Evolutionary conservation across 306 rosid species (phyloP).

Genomic region (Quillaja saponaria): DNA sequence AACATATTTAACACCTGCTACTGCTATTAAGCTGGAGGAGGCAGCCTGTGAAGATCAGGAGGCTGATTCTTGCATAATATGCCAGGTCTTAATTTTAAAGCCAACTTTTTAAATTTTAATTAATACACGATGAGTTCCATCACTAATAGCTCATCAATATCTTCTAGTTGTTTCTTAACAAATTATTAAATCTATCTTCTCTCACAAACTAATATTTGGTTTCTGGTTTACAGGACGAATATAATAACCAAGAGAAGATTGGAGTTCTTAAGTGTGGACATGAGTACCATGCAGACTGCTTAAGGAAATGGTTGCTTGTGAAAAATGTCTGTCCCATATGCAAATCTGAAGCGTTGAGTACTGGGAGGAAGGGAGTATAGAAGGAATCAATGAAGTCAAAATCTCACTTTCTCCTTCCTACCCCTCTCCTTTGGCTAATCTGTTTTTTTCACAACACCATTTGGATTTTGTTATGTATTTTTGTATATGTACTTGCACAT

Average conservation of each 20-base stretch:
- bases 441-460: slow-evolving; percentile 34
- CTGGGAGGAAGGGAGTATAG: slow-evolving; percentile 48
- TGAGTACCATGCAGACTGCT: slow-evolving; percentile 79
- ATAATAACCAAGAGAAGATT: slow-evolving; percentile 60
- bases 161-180: slow-evolving; percentile 14
- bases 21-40: slow-evolving; percentile 52
- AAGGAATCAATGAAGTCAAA: slow-evolving; percentile 24
- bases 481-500: slow-evolving; percentile 63
- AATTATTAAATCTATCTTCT: slow-evolving; percentile 1
- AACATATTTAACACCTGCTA: slow-evolving; percentile 32
- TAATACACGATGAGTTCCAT: not conserved
- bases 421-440: slow-evolving; percentile 28
- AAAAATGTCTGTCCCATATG: slow-evolving; percentile 94
- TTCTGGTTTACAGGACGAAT: slow-evolving; percentile 64
- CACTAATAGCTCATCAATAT: slow-evolving; percentile 3
- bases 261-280: slow-evolving; percentile 85
- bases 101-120: slow-evolving; percentile 15
- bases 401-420: slow-evolving; percentile 27
- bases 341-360: slow-evolving; percentile 82
- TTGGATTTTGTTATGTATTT: slow-evolving; percentile 46
- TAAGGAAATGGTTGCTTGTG: slow-evolving; percentile 77
- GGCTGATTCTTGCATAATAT: slow-evolving; percentile 72
- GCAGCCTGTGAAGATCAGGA: slow-evolving; percentile 57
- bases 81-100: slow-evolving; percentile 61
- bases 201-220: slow-evolving; percentile 1